Evolutionary conservation across 2,329 filamentous ascomycete genomes (phyloP).

Genomic region (Seiridium unicorne): DNA sequence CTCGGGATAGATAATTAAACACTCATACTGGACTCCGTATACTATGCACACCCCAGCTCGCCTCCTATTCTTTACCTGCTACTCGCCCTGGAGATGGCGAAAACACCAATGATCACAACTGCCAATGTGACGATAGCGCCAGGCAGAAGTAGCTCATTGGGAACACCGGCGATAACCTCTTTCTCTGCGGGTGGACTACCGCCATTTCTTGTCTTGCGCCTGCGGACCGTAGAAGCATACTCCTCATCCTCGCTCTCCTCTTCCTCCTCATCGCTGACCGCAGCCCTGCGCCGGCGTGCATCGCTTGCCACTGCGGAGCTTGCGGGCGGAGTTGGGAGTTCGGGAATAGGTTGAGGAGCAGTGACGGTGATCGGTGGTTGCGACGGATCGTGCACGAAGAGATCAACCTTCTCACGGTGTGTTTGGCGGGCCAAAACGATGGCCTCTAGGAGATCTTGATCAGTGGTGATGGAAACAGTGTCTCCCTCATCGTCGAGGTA

Average conservation of each 20-base stretch:
- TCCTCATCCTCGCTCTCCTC: conserved; percentile 54
- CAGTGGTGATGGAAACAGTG: conserved; percentile 93
- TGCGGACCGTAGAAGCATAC: conserved; percentile 47
- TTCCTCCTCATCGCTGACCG: conserved; percentile 47
- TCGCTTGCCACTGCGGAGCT: conserved; percentile 40
- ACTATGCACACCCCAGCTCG: neutral
- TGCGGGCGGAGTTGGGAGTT: conserved; percentile 44
- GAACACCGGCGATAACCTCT: conserved; percentile 85
- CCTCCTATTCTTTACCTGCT: conserved; percentile 41
- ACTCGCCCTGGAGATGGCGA: conserved; percentile 74
- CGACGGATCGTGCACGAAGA: conserved; percentile 92
- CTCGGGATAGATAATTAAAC: neutral
- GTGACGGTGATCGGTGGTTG: conserved; percentile 75
- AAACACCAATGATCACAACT: conserved; percentile 90
- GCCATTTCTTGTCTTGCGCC: conserved; percentile 43
- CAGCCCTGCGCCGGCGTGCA: conserved; percentile 48
- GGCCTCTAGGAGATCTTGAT: conserved; percentile 88
- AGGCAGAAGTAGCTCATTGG: conserved; percentile 89
- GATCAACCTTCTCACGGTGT: conserved; percentile 87
- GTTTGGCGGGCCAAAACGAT: conserved; percentile 78
- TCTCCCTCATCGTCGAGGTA: conserved; percentile 98
- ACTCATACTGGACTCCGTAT: neutral
- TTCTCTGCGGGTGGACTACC: conserved; percentile 47
- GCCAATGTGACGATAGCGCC: conserved; percentile 95
- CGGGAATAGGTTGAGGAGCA: conserved; percentile 44